These are phyloP conservation scores for Hypoxylon sp. DNA, from an alignment of 2,329 filamentous ascomycete genomes.

Conservation along the genomic window DNA sequence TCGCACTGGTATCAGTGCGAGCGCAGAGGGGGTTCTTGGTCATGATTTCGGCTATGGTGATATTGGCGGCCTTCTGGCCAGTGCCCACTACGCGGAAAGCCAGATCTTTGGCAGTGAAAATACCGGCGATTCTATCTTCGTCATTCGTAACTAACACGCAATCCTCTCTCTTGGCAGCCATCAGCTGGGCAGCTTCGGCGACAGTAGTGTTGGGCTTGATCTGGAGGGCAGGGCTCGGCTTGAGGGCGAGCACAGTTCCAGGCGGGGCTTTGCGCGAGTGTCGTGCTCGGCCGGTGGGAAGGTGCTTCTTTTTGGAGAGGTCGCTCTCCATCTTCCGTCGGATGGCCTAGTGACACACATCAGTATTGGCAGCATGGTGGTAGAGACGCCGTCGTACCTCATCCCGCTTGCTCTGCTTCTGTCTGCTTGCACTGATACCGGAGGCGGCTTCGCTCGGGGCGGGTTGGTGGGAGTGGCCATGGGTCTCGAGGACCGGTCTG, in stretches of 20 bases:
- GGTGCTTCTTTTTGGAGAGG: conserved; percentile 95
- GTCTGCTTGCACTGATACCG: conserved; percentile 86
- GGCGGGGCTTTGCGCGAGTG: conserved; percentile 94
- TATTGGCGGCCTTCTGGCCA: conserved; percentile 86
- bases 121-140: conserved; percentile 96
- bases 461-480: conserved; percentile 52
- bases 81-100: conserved; percentile 95
- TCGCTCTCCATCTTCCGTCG: conserved; percentile 97
- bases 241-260: conserved; percentile 93
- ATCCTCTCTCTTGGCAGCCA: conserved; percentile 98
- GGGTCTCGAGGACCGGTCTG: conserved; percentile 75
- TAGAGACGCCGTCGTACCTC: conserved; percentile 74
- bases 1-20: conserved; percentile 96
- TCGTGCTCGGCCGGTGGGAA: conserved; percentile 80
- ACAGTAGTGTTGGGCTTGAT: conserved; percentile 97
- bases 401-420: conserved; percentile 97
- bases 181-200: conserved; percentile 95
- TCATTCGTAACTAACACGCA: conserved; percentile 98
- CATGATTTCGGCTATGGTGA: conserved; percentile 99
- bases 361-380: conserved; percentile 49
- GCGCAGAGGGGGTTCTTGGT: conserved; percentile 99
- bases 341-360: conserved; percentile 77
- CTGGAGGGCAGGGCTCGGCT: conserved; percentile 94
- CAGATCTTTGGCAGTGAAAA: conserved; percentile 98
- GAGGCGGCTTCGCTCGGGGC: conserved; percentile 73